Conservation (phyloP, 148 eudicot genomes). For the Camellia japonica region DNA sequence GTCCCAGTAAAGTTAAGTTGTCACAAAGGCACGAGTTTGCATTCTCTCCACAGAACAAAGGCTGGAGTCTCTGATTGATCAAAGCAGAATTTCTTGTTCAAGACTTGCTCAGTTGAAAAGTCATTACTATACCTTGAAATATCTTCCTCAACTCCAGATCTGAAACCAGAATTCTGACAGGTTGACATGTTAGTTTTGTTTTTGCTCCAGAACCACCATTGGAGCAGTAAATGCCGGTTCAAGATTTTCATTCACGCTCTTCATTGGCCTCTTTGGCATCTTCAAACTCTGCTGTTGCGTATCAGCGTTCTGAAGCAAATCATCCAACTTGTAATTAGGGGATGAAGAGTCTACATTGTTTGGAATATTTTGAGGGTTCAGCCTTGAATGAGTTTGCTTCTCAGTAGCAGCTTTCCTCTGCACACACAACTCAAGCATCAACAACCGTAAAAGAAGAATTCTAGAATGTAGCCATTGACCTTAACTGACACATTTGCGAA, state of each 20-base stretch:
- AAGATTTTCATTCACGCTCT: slow-evolving; percentile 79
- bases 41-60: not conserved
- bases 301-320: slow-evolving; percentile 28
- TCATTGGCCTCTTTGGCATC: slow-evolving; percentile 78
- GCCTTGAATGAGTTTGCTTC: slow-evolving; percentile 49
- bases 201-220: slow-evolving; percentile 18
- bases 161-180: slow-evolving; percentile 14
- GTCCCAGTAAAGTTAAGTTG: not conserved
- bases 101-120: not conserved
- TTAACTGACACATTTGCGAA: not conserved
- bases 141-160: slow-evolving; percentile 5
- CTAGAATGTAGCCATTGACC: not conserved
- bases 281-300: slow-evolving; percentile 44
- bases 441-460: not conserved
- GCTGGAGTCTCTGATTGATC: not conserved
- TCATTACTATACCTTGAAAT: not conserved
- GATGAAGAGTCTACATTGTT: slow-evolving; percentile 34
- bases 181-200: slow-evolving; percentile 20
- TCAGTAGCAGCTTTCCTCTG: slow-evolving; percentile 74
- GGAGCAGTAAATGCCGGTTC: slow-evolving; percentile 64
- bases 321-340: slow-evolving; percentile 43
- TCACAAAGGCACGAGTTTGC: not conserved
- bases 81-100: not conserved
- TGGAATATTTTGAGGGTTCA: slow-evolving; percentile 38
- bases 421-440: slow-evolving; percentile 14